Percentiles rank a stretch among this genome's conserved stretches.
Evolutionary conservation across 768 basidiomycete genomes (phyloP).

Genomic region (Tricholoma matsutake): DNA sequence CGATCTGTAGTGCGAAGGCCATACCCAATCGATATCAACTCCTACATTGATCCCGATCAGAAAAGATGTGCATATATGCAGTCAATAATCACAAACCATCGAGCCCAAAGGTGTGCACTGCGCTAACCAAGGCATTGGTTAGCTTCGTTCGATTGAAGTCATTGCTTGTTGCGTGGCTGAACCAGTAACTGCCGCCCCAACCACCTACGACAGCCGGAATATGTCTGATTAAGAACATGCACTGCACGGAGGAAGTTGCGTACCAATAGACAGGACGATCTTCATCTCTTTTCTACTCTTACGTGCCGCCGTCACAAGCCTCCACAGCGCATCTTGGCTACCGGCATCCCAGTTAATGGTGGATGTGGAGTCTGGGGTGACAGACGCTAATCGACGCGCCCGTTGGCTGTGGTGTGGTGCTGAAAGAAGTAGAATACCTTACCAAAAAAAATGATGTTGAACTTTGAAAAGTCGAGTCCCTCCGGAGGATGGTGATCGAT

Average conservation of each 20-base stretch:
- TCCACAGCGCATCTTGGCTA: constrained; percentile 47
- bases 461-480: constrained; percentile 56
- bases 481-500: constrained; percentile 48
- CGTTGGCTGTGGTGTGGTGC: not conserved
- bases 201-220: constrained; percentile 37
- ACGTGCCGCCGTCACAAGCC: constrained; percentile 55
- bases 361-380: constrained; percentile 55
- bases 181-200: constrained; percentile 67
- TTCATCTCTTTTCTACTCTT: constrained; percentile 55
- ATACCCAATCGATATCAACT: constrained; percentile 56
- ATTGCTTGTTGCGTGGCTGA: constrained; percentile 55
- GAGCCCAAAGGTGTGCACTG: constrained; percentile 57
- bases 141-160: constrained; percentile 50
- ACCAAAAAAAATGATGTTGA: constrained; percentile 66
- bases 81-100: constrained; percentile 55
- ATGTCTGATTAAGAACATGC: constrained; percentile 12
- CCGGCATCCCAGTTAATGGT: constrained; percentile 52
- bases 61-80: constrained; percentile 10
- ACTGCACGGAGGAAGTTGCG: constrained; percentile 10
- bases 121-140: constrained; percentile 46
- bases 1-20: constrained; percentile 18
- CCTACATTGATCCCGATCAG: constrained; percentile 43
- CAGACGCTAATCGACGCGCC: constrained; percentile 52
- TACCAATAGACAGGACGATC: constrained; percentile 66
- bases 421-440: not conserved